Base-by-base conservation (phyloP, 805 yeast genomes). In the Kluyveromyces nonfermentans region DNA sequence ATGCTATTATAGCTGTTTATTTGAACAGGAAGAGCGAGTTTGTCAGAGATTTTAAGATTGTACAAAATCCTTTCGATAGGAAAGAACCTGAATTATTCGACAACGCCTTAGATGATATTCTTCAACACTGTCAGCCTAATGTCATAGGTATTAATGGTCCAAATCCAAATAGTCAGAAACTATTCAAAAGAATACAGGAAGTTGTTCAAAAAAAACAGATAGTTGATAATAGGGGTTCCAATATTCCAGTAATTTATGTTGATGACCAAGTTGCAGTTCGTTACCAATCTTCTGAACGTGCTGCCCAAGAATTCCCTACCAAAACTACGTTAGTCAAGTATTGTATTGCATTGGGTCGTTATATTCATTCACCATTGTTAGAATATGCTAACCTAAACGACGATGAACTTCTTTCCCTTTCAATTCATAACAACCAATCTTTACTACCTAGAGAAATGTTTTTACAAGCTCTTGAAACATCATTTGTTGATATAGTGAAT, bases 231-330 rank as follows among this genome's bases (percentile, higher is more conserved):
- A 80, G 77, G 33, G 68, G 71, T 31, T 82, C 84, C 8, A 70
- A 76, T 8, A 56, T 85, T 33, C 81, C 78, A 33, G 76, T 87
- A 4, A 67, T 88, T 14, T 90, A 87, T 79, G 95, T 85, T 35
- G 85, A 82, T 52, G 96, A 90, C 61, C 97, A 93, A 62, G 86
- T 94, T 25, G 97, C 97, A 1, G 72, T 94, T 44, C 74, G 93
- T 47, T 93, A 74, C 62, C 94, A 89, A 59, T 78, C 80, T 57
- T 85, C 96, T 0, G 73, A 70, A 33, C 73, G 86, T 45, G 95
- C 95, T 0, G 68, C 65, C 5, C 70, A 72, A 38, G 97, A 93
- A 61, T 85, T 84, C 57, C 80, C 95, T 8, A 95, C 85, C 58
- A 83, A 85, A 50, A 80, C 96, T 1, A 73, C 85, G 2, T 72